A percentile compares a stretch with the other conserved stretches of the same genome.
These are phyloP conservation scores for Boletus tylopilopsis DNA, from an alignment of 768 basidiomycete species.

Conservation along the genomic window DNA sequence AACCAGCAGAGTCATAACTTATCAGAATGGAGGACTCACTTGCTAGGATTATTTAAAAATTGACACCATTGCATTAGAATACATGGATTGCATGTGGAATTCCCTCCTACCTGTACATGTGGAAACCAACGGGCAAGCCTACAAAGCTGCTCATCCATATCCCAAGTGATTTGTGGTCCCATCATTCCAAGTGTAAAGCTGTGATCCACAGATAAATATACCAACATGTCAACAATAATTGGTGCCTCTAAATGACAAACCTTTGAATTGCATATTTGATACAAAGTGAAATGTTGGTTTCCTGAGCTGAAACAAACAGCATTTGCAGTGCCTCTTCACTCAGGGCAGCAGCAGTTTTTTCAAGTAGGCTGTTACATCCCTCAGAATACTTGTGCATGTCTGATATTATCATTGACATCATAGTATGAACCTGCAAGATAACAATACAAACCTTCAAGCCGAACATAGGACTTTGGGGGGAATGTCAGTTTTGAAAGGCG, in stretches of 20 bases:
- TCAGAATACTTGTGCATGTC: neutral
- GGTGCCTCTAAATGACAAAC: neutral
- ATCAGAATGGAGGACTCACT: neutral
- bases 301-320: constrained; percentile 2
- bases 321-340: neutral
- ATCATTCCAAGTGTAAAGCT: neutral
- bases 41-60: neutral
- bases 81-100: neutral
- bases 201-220: neutral
- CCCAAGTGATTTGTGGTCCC: neutral
- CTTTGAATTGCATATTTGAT: neutral
- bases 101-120: neutral
- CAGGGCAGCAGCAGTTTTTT: neutral
- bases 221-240: neutral
- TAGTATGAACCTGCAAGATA: neutral
- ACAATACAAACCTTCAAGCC: neutral
- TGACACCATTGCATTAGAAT: neutral
- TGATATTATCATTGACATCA: neutral
- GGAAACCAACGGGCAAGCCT: neutral
- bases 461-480: neutral
- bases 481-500: neutral
- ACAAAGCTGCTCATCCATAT: fast-evolving
- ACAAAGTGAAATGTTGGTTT: constrained; percentile 1
- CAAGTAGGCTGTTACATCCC: neutral
- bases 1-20: neutral